Evolutionary conservation across 192 early-diverging fungal species (phyloP), one percentile per base, ranked within the genome.

Genomic region (Funneliformis geosporum): DNA sequence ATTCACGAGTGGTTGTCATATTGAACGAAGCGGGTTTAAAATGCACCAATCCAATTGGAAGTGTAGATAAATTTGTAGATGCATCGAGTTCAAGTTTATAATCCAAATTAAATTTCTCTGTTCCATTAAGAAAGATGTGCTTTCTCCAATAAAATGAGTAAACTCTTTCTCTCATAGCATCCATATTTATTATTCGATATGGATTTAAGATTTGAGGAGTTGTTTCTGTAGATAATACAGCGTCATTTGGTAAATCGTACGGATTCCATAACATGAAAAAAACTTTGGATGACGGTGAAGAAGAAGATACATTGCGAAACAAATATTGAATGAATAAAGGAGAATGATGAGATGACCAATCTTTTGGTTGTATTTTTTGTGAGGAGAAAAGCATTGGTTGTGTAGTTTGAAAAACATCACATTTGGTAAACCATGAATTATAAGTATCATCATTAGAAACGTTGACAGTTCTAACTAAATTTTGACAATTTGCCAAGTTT

Each of bases 181-280:
- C 76, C 12, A 47, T 39, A 50, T 65, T 43, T 1, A n/a, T 25
- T 46, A 67, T 23, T 27, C 60, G 8, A 61, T 78, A 78, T 21
- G 76, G 76, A 67, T 47, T 68, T 21, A 78, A 43, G 1, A 78
- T 78, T 68, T 66, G 62, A n/a, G 60, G 60, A 40, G 75, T 25
- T 42, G 33, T 25, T 61, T 42, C 8, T 0, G 75, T 42, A 14
- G 50, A 59, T 14, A 59, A 27, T 60, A 60, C 33, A 42, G 10
- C 23, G 2, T 21, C 7, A 27, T n/a, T 23, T 10, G 64, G 23
- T 47, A 78, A 78, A 50, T 66, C 62, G 33, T 44, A 68, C 14
- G 76, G 44, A 78, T 78, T 78, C 76, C 76, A 78, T 25, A 78
- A 46, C 76, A 78, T 78, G 21, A 78, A 60, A 23, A 12, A 11